A percentile compares a stretch with the other conserved stretches of the same genome.
Conservation (phyloP, 2,329 filamentous ascomycete genomes). For the Nothophaeocryptopus gaeumannii region DNA sequence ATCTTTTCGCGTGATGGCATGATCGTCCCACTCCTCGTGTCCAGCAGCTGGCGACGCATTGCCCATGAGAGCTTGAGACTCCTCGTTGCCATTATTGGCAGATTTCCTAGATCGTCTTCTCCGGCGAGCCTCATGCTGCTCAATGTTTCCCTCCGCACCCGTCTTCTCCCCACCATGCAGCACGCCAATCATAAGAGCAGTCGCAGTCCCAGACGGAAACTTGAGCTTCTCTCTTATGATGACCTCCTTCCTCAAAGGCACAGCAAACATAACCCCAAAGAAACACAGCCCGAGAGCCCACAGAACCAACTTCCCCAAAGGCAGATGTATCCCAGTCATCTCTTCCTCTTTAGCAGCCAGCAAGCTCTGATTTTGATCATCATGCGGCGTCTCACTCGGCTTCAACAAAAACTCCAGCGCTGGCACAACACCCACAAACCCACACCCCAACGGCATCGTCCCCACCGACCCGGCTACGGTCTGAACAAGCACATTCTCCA, state of each 20-base stretch:
- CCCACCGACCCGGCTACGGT: constrained; percentile 93
- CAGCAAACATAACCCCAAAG: constrained; percentile 94
- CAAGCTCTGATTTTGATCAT: constrained; percentile 21
- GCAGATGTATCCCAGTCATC: constrained; percentile 31
- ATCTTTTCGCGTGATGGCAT: constrained; percentile 11
- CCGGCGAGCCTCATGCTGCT: constrained; percentile 24
- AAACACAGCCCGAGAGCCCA: constrained; percentile 94
- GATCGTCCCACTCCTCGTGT: constrained; percentile 26
- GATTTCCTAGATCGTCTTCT: constrained; percentile 17
- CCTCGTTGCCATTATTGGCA: constrained; percentile 27
- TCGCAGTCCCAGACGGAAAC: constrained; percentile 94
- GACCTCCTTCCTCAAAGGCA: constrained; percentile 84
- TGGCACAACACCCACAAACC: constrained; percentile 91
- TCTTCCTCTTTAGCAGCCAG: constrained; percentile 19
- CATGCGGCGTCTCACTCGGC: constrained; percentile 58
- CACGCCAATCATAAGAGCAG: constrained; percentile 86
- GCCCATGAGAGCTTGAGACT: constrained; percentile 37
- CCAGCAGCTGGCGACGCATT: constrained; percentile 12
- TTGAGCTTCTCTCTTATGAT: constrained; percentile 89
- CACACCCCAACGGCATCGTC: constrained; percentile 93
- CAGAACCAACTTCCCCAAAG: constrained; percentile 73
- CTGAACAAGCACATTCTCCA: constrained; percentile 96
- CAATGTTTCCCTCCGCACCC: constrained; percentile 39
- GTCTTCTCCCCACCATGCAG: constrained; percentile 64
- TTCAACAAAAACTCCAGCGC: constrained; percentile 83